phyloP scores from a whole-genome alignment of 495 filamentous ascomycete species.

The Daldinia loculata region DNA sequence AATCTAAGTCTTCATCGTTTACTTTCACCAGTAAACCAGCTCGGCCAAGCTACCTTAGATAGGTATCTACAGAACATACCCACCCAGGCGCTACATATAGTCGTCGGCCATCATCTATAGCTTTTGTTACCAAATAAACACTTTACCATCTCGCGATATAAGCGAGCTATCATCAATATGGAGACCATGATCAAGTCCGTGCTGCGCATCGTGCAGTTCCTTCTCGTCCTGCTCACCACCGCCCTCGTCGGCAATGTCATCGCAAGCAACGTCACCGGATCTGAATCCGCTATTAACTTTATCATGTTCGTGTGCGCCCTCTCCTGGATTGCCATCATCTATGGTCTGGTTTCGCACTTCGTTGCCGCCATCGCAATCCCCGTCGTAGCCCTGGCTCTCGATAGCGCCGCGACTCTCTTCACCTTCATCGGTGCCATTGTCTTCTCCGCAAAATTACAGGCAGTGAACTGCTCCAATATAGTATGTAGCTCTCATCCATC shows the following conservation, averaged over 20 bases:
- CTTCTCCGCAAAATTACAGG: constrained; percentile 56
- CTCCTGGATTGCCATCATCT: constrained; percentile 53
- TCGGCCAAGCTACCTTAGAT: background rate
- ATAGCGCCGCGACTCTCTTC: constrained; percentile 53
- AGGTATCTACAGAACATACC: constrained; percentile 5
- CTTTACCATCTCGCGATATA: background rate
- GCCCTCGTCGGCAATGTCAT: constrained; percentile 62
- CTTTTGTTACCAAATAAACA: background rate
- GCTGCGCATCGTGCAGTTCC: constrained; percentile 53
- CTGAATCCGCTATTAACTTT: constrained; percentile 58
- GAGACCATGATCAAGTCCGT: constrained; percentile 46
- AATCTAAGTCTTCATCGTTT: constrained; percentile 13
- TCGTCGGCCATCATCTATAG: background rate
- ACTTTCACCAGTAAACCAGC: background rate
- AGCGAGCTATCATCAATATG: constrained; percentile 41
- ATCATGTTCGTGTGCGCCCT: constrained; percentile 59
- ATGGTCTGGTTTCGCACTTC: constrained; percentile 48
- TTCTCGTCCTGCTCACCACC: constrained; percentile 56
- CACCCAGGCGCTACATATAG: background rate
- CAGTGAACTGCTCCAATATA: constrained; percentile 52
- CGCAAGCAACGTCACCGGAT: constrained; percentile 51
- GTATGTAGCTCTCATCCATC: constrained; percentile 17
- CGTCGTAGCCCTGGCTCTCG: constrained; percentile 48
- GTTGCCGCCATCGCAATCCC: constrained; percentile 49
- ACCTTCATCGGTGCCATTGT: constrained; percentile 57